Base-by-base conservation (phyloP, 345 rosid species). In the Excoecaria agallocha region DNA sequence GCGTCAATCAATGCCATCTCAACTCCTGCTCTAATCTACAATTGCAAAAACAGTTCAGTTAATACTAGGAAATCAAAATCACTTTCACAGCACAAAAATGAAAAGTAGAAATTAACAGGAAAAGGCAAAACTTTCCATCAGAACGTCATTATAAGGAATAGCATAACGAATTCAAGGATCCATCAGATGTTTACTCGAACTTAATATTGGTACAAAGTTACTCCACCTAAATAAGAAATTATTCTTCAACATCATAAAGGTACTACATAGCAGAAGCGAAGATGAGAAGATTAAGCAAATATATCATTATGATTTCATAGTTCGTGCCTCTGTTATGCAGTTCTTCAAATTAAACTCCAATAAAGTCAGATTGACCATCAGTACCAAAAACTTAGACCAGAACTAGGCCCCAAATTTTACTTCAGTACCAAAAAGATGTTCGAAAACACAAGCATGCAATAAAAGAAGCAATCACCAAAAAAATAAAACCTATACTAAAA, bases 1-100 rank as follows among this genome's bases (percentile, higher is more conserved):
- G 98, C 95, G 87, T 91, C 98, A 72, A 92, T 87, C 84, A 92
- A 73, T 20, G 98, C 97, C 97, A 92, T 92, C 89, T 94, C 98
- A 46, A 92, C 75, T 61, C 95, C 98, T 0, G 92, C 97, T 81
- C 97, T 86, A 65, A 91, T 95, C 98, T 94, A 77, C 68, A 84
- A 71, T 72, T 68, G 78, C 66, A 63, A 71, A 60, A 76, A 75
- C 60, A 78, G 35, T 59, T 22, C 50, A 69, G 69, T 84, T n/a
- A 80, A 70, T 58, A 60, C 35, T 10, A 35, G 54, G 20, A 41
- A 71, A 12, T 55, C 12, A 30, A 52, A 30, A 55, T 64, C 49
- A 12, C 35, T 69, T 49, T 30, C 5, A 19, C 5, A 15, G 17
- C 64, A 9, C 37, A 16, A 45, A 51, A 46, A 15, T 8, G 25